These are phyloP conservation scores for Carex littledalei DNA, from an alignment of 176 grass and related monocot genomes.

Conservation along the genomic window DNA sequence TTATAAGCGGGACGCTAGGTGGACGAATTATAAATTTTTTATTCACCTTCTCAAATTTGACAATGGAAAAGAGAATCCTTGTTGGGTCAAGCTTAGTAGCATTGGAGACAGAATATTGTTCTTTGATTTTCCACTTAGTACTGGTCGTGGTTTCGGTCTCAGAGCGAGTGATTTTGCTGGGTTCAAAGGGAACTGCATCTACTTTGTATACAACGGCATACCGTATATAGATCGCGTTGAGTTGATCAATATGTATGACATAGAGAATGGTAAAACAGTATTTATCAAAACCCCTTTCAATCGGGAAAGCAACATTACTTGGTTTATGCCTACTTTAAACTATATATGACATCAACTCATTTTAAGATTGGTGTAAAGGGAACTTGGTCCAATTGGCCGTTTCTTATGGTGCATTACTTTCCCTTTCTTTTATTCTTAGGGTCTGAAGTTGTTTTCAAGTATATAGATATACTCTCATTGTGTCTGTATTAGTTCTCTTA, in stretches of 20 bases:
- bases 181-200: conserved; percentile 1
- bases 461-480: too few relatives aligned
- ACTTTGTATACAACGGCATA: not conserved
- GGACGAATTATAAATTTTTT: too few relatives aligned
- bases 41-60: too few relatives aligned
- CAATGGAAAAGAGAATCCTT: too few relatives aligned
- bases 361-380: not conserved
- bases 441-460: too few relatives aligned
- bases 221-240: not conserved
- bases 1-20: too few relatives aligned
- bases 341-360: not conserved
- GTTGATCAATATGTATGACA: not conserved
- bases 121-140: too few relatives aligned
- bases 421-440: too few relatives aligned
- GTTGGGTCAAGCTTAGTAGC: too few relatives aligned
- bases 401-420: not conserved
- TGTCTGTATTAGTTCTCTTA: too few relatives aligned
- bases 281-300: not conserved
- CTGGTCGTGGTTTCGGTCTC: not conserved
- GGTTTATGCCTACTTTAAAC: conserved; percentile 3
- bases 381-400: not conserved
- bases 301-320: not conserved
- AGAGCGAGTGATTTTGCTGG: not conserved
- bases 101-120: too few relatives aligned
- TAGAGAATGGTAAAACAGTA: not conserved